These are phyloP conservation scores for Sphaerulina musiva DNA, from an alignment of 2,329 filamentous ascomycete species.

Conservation along the genomic window DNA sequence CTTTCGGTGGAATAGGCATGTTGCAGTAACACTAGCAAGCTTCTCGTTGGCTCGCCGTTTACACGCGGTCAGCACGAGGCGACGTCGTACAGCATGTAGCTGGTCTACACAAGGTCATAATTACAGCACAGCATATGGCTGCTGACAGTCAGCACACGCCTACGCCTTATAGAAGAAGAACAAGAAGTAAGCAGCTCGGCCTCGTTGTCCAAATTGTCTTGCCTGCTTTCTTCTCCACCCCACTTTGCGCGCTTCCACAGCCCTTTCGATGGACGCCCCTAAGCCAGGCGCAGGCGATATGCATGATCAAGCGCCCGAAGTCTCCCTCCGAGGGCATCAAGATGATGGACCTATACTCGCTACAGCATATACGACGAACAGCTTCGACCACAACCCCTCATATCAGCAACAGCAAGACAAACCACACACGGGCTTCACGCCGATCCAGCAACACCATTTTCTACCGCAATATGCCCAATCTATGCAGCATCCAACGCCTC, in stretches of 20 bases:
- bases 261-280: background rate
- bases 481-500: background rate
- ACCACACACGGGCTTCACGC: background rate
- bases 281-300: conserved; percentile 1
- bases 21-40: background rate
- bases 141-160: background rate
- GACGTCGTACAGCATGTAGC: conserved; percentile 4
- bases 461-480: conserved; percentile 4
- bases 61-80: conserved; percentile 6
- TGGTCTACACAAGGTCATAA: background rate
- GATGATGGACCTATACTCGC: conserved; percentile 8
- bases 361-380: background rate
- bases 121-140: background rate
- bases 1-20: background rate
- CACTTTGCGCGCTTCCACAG: background rate
- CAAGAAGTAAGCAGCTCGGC: background rate
- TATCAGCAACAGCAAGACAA: conserved; percentile 1
- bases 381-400: conserved; percentile 2
- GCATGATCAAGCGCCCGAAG: conserved; percentile 6
- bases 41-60: background rate
- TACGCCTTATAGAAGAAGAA: background rate
- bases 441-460: conserved; percentile 2
- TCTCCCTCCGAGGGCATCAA: background rate
- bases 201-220: background rate
- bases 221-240: background rate